A percentile compares a stretch with the other conserved stretches of the same genome.
Conservation (phyloP, 2,329 filamentous ascomycete species). For the Diplodia sapinea region DNA sequence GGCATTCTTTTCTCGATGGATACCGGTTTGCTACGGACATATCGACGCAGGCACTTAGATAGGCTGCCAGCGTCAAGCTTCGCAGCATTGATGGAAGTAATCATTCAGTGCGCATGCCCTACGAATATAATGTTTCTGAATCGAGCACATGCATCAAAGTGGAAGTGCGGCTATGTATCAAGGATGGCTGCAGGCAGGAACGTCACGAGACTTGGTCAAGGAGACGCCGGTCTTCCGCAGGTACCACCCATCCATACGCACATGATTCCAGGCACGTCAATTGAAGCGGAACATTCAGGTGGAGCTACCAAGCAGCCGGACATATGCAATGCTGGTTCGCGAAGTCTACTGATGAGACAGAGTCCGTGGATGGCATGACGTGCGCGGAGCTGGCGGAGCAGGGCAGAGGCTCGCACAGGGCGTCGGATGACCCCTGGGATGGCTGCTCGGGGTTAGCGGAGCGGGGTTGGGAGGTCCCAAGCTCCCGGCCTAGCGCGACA, state of each 20-base stretch:
- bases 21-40: conserved; percentile 4
- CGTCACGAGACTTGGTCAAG: not conserved
- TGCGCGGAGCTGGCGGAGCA: conserved; percentile 5
- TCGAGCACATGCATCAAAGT: too few relatives aligned
- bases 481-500: conserved; percentile 16
- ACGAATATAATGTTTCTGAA: too few relatives aligned
- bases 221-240: not conserved
- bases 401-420: conserved; percentile 15
- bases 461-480: conserved; percentile 15
- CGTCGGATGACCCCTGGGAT: conserved; percentile 2
- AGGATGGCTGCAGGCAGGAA: too few relatives aligned
- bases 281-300: not conserved
- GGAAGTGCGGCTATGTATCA: not conserved
- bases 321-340: too few relatives aligned
- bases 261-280: not conserved
- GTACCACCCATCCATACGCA: not conserved
- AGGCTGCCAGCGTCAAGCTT: conserved; percentile 2
- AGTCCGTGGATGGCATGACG: conserved; percentile 4
- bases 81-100: conserved; percentile 15
- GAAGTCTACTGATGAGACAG: not conserved
- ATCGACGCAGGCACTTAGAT: not conserved
- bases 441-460: conserved; percentile 8
- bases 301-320: too few relatives aligned
- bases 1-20: conserved; percentile 7
- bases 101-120: not conserved